Evolutionary conservation across 805 yeast species (phyloP).

Genomic region (Saturnispora hagleri): DNA sequence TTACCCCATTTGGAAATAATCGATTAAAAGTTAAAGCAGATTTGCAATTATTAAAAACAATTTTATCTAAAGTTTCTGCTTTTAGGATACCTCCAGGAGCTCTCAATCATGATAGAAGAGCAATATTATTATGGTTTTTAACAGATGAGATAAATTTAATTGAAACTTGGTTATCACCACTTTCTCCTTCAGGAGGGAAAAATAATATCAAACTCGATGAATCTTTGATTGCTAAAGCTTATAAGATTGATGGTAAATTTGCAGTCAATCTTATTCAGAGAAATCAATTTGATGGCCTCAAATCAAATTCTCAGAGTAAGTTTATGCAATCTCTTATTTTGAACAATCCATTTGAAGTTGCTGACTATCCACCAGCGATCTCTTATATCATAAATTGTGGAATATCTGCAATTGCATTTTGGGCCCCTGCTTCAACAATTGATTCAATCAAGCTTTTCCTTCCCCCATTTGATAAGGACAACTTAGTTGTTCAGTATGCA

Average conservation of each 20-base stretch:
- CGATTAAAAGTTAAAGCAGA: constrained; percentile 64
- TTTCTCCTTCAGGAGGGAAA: constrained; percentile 33
- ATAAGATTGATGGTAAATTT: constrained; percentile 55
- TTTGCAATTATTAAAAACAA: constrained; percentile 44
- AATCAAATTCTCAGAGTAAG: constrained; percentile 30
- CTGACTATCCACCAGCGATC: constrained; percentile 49
- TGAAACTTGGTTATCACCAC: constrained; percentile 69
- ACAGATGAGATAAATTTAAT: constrained; percentile 67
- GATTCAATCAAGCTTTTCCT: constrained; percentile 77
- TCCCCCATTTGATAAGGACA: constrained; percentile 60
- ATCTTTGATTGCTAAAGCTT: constrained; percentile 45
- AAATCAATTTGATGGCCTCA: constrained; percentile 24
- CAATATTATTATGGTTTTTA: constrained; percentile 52
- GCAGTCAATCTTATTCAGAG: constrained; percentile 66
- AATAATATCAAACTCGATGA: constrained; percentile 31
- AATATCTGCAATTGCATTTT: constrained; percentile 32
- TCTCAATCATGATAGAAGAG: constrained; percentile 40
- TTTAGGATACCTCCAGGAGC: constrained; percentile 12
- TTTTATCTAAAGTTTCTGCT: constrained; percentile 29
- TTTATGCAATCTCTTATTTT: constrained; percentile 37
- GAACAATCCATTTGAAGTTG: constrained; percentile 50
- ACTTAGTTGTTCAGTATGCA: constrained; percentile 72
- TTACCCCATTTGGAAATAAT: constrained; percentile 83
- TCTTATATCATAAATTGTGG: constrained; percentile 34
- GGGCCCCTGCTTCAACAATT: constrained; percentile 74